Evolutionary conservation across 306 rosid genomes (phyloP), one percentile per base, ranked within the genome.

Genomic region (Mimosa pudica): DNA sequence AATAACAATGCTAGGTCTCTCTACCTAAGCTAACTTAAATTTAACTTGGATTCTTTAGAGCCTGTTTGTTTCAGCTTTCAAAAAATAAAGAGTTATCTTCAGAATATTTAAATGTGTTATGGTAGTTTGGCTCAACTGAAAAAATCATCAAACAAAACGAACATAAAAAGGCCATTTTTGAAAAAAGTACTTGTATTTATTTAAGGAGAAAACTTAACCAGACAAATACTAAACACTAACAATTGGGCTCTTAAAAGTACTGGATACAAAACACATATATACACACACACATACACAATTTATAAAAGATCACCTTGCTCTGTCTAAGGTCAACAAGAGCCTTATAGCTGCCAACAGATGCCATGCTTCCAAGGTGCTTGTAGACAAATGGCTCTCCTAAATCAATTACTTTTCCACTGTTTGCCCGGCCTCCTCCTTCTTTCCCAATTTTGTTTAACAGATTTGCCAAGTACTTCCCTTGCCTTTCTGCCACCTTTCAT

Each of bases 301-400:
- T 16, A 66, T 14, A 41, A 38, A 64, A 47, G 42, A 77, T 85
- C 82, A 93, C 99, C 93, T 95, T 95, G 90, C 87, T 85, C 83
- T 91, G 90, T 85, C 99, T 91, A 60, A 95, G 98, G 86, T 95
- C 97, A 45, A 95, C 96, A n/a, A 95, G 99, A 80, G 99, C 99
- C 89, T 89, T 95, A 82, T 86, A 90, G 80, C 99, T 90, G 73
- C 98, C 98, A 71, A 95, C 60, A 68, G 90, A 89, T 49, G 99
- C 99, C 99, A 95, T 93, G 89, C 99, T 91, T 74, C 99, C 99
- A 6, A 95, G 86, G 80, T 93, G 98, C 91, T 69, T 90, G 93
- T 91, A 93, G 70, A 90, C 98, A 88, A 95, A 95, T 41, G 87
- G 98, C 5, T 84, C 83, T 57, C 92, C 97, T 5, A 85, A 81